Percentiles rank a stretch among this genome's conserved stretches.
phyloP scores from a whole-genome alignment of 805 yeast genomes.

The Kuraishia piskuri region DNA sequence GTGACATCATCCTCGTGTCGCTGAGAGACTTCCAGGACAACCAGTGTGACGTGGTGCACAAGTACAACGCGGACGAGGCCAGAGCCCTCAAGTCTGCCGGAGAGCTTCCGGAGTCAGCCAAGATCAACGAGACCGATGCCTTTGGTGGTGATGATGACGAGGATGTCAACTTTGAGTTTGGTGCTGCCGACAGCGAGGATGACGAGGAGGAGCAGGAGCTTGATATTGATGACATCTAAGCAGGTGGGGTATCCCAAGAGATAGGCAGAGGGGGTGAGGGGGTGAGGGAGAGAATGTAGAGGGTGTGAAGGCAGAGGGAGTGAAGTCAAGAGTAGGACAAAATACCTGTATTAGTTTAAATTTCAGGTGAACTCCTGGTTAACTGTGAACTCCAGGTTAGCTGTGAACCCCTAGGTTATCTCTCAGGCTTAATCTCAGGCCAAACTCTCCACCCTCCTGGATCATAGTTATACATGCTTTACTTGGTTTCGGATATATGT shows the following conservation, averaged over 20 bases:
- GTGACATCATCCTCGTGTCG: conserved; percentile 92
- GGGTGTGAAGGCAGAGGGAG: too few species aligned
- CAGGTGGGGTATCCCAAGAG: neutral
- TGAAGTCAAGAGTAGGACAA: too few species aligned
- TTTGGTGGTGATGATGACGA: conserved; percentile 96
- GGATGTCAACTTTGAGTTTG: conserved; percentile 97
- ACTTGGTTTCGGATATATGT: neutral
- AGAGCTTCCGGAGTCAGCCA: conserved; percentile 94
- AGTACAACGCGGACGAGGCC: conserved; percentile 96
- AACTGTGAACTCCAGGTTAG: too few species aligned
- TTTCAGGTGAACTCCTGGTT: too few species aligned
- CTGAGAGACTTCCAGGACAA: conserved; percentile 98
- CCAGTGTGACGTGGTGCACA: conserved; percentile 95
- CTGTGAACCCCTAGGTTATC: too few species aligned
- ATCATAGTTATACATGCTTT: too few species aligned
- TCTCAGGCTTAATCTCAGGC: too few species aligned
- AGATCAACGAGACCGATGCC: conserved; percentile 95
- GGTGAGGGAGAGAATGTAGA: too few species aligned
- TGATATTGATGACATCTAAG: conserved; percentile 91
- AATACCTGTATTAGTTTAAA: too few species aligned
- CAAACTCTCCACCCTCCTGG: too few species aligned
- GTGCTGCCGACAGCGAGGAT: conserved; percentile 78
- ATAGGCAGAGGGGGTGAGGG: neutral
- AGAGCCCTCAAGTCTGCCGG: conserved; percentile 92
- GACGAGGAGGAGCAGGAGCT: conserved; percentile 54